A percentile compares a stretch with the other conserved stretches of the same genome.
These are phyloP conservation scores for Gentiana dahurica DNA, from an alignment of 257 asterid genomes.

Conservation along the genomic window DNA sequence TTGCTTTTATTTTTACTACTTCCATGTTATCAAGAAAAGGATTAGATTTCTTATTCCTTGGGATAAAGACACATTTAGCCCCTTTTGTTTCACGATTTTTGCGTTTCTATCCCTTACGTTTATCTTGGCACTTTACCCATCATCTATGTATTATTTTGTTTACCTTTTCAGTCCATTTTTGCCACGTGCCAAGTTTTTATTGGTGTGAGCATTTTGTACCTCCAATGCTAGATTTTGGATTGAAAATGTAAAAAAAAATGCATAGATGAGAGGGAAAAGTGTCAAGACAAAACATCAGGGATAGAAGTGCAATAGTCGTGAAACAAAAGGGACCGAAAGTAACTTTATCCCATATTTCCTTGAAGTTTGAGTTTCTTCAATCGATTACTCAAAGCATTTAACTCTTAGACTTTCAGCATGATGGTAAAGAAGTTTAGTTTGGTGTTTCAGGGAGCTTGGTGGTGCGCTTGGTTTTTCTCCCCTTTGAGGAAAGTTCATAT, in stretches of 20 bases:
- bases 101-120: too few relatives aligned
- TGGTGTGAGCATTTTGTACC: too few relatives aligned
- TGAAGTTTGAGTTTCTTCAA: conserved; percentile 9
- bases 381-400: conserved; percentile 2
- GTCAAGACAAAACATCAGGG: too few relatives aligned
- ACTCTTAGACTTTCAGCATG: conserved; percentile 6
- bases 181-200: too few relatives aligned
- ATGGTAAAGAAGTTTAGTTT: conserved; percentile 12
- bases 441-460: conserved; percentile 88
- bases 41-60: not conserved
- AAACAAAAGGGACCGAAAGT: too few relatives aligned
- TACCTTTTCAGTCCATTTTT: too few relatives aligned
- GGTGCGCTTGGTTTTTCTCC: conserved; percentile 91
- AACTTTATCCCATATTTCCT: not conserved
- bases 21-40: not conserved
- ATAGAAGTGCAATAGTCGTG: too few relatives aligned
- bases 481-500: conserved; percentile 95
- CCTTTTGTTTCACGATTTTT: not conserved
- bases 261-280: too few relatives aligned
- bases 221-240: too few relatives aligned
- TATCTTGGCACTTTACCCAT: too few relatives aligned
- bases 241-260: too few relatives aligned
- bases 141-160: too few relatives aligned
- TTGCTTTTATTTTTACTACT: not conserved
- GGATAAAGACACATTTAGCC: not conserved